Base-by-base conservation (phyloP, 108 stramenopile species). In the Pseudonitzschia multiseries region DNA sequence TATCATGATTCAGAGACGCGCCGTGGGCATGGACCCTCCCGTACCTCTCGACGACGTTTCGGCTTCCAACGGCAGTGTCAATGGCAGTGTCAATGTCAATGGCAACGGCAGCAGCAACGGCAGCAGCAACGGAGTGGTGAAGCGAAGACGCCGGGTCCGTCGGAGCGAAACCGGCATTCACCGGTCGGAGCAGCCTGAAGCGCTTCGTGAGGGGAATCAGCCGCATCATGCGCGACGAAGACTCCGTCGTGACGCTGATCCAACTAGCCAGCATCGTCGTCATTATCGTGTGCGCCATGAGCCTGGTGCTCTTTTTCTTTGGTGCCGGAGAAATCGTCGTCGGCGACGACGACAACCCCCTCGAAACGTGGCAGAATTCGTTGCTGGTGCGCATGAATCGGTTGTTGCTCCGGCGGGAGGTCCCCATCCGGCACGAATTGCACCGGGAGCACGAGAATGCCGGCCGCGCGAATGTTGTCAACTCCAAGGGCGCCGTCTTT, bases 281-380 rank as follows among this genome's bases (percentile, higher is more conserved):
- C 42, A 59, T 75, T 51, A 14, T 68, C n/a, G 74, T 57, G 18
- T 75, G 74, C 57, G 31, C 21, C 0, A 8, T 75, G 0, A 27
- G 53, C 1, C 56, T 75, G 20, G 21, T 27, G 21, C 20, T 67
- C 22, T 41, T 43, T 67, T 67, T 48, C 44, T 67, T 67, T 50
- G 66, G 66, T 8, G 10, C 66, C 12, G 61, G 32, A 4, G 32
- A 62, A 18, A 29, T 21, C 41, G 61, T 40, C 4, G 33, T 33
- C 20, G 61, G 61, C n/a, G 61, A 40, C 32, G 61, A 41, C 36
- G 36, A 41, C 18, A 22, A 8, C 26, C 12, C 46, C 46, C 1
- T 14, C 17, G 24, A 24, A 1, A 3, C 10, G 9, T 33, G 32
- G 29, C 15, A 13, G 32, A 62, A 33, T 14, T 8, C 28, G 8